phyloP scores from a whole-genome alignment of 495 filamentous ascomycete species.

The Aspergillus steynii region DNA sequence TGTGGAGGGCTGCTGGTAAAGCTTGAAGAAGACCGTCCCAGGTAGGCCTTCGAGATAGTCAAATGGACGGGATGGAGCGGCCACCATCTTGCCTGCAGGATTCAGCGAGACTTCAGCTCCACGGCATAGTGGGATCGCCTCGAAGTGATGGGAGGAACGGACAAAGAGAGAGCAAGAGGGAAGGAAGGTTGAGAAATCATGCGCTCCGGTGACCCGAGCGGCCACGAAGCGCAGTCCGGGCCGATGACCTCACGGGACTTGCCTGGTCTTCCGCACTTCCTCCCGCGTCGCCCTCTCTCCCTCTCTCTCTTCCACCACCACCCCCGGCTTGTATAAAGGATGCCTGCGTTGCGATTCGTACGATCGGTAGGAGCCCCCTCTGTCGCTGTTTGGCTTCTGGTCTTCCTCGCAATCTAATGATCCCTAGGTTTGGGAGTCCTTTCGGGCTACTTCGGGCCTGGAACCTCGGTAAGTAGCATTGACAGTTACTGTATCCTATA shows the following conservation, averaged over 20 bases:
- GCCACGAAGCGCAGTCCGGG: slow-evolving; percentile 38
- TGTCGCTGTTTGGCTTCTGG: no score
- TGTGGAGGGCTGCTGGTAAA: slow-evolving; percentile 96
- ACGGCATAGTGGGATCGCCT: slow-evolving; percentile 30
- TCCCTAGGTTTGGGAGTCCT: slow-evolving; percentile 73
- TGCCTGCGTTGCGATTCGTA: slow-evolving; percentile 64
- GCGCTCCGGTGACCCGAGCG: slow-evolving; percentile 33
- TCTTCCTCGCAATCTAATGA: slow-evolving; percentile 4
- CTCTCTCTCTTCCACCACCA: background rate
- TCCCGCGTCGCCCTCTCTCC: background rate
- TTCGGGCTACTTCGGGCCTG: slow-evolving; percentile 78
- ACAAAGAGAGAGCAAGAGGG: background rate
- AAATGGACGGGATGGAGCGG: slow-evolving; percentile 64
- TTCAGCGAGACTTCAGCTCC: slow-evolving; percentile 32
- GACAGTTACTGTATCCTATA: no score
- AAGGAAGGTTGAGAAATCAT: slow-evolving; percentile 2
- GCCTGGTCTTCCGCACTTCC: slow-evolving; percentile 7
- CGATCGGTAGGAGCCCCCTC: slow-evolving; percentile 47
- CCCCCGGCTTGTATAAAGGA: slow-evolving; percentile 21
- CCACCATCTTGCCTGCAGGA: slow-evolving; percentile 59
- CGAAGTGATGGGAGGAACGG: background rate
- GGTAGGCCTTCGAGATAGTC: slow-evolving; percentile 90
- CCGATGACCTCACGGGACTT: slow-evolving; percentile 25
- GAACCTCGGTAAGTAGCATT: slow-evolving; percentile 70
- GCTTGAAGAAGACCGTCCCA: slow-evolving; percentile 78